Evolutionary conservation across 306 rosid genomes (phyloP), one percentile per base, ranked within the genome.

Genomic region (Quercus robur): DNA sequence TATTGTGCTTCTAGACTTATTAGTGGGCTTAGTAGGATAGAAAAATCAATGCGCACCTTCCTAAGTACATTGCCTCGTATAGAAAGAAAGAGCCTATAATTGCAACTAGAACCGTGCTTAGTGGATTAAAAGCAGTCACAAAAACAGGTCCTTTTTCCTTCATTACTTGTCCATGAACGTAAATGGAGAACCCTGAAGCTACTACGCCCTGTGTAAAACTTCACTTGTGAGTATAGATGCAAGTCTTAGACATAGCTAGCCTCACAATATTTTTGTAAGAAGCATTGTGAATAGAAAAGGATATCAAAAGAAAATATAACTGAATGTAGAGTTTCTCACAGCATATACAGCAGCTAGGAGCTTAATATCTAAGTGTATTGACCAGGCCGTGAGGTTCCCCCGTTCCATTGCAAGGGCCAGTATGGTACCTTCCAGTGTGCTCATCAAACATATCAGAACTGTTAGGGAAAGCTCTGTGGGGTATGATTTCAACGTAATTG

Each of bases 131-230:
- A 11, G 91, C 84, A 57, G 83, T 86, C 61, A 85, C 82, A 54
- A 86, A 88, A 82, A 90, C 85, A 28, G 91, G 91, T 49, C 94
- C 94, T 30, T 76, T 88, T 38, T 73, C 82, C 80, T 88, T 84
- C 86, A 88, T 72, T 70, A 88, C 74, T 2, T 79, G 2, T 46
- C 87, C 89, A 41, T 90, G 94, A 77, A 90, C 21, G 25, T 75
- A 84, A 63, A 78, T 80, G 14, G 84, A 25, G 25, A 78, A 17
- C 18, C 90, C 94, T 2, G 90, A 82, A 55, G 84, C 80, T 14
- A 87, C 12, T 59, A 90, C 33, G 41, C 94, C 93, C 93, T 87
- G 85, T 83, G 33, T 11, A 71, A 78, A 76, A 15, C 14, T 20
- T 58, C 26, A 58, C 64, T 71, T 58, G 4, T 74, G 67, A 83